Percentiles rank a stretch among this genome's conserved stretches.
Evolutionary conservation across 1,284 basidiomycete species (phyloP).

Genomic region (Pyrrhoderma noxium): DNA sequence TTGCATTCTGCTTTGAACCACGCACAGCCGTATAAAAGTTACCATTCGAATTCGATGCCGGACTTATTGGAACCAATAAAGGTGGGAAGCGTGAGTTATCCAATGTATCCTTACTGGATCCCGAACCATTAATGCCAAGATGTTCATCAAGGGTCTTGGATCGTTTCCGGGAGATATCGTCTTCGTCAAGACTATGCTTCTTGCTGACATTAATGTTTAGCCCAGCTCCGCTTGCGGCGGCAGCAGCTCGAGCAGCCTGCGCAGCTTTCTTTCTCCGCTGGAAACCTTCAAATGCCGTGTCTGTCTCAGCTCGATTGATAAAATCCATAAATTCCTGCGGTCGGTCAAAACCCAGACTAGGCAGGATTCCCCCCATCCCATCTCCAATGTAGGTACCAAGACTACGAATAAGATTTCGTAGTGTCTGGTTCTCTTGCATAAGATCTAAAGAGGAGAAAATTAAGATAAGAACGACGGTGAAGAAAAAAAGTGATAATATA

Average conservation of each 20-base stretch:
- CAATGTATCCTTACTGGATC: slow-evolving; percentile 7
- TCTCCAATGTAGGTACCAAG: slow-evolving; percentile 80
- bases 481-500: not conserved
- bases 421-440: slow-evolving; percentile 81
- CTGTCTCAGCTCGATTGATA: slow-evolving; percentile 79
- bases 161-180: slow-evolving; percentile 16
- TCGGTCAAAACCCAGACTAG: slow-evolving; percentile 72
- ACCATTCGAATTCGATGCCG: slow-evolving; percentile 22
- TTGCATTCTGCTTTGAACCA: slow-evolving; percentile 35
- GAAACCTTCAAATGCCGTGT: slow-evolving; percentile 86
- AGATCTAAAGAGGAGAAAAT: slow-evolving; percentile 45
- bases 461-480: slow-evolving; percentile 15
- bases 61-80: slow-evolving; percentile 30
- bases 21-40: slow-evolving; percentile 27
- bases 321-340: slow-evolving; percentile 68
- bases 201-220: slow-evolving; percentile 24
- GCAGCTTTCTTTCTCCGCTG: slow-evolving; percentile 50
- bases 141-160: slow-evolving; percentile 7
- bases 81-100: slow-evolving; percentile 23
- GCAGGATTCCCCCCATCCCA: slow-evolving; percentile 67
- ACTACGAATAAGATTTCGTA: slow-evolving; percentile 70
- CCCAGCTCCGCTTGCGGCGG: slow-evolving; percentile 29
- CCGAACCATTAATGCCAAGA: slow-evolving; percentile 6
- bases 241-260: slow-evolving; percentile 23
- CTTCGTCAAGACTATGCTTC: slow-evolving; percentile 17